Conservation (phyloP, 768 basidiomycete genomes). For the Gyrodon lividus region DNA sequence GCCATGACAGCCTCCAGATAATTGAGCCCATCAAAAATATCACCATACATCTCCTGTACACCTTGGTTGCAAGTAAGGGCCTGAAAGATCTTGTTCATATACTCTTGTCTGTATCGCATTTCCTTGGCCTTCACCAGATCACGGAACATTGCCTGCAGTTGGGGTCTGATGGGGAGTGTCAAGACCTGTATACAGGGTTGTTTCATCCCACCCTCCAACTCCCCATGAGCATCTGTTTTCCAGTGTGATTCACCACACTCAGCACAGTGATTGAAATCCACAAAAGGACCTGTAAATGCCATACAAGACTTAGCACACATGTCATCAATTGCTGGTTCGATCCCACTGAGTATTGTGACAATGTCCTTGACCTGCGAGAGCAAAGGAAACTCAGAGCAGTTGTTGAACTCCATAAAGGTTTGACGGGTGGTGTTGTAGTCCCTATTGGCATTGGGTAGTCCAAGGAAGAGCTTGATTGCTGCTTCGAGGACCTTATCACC, state of each 20-base stretch:
- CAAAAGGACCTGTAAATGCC: slow-evolving; percentile 23
- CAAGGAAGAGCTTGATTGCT: neutral
- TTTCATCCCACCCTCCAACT: slow-evolving; percentile 13
- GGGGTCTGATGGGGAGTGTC: neutral
- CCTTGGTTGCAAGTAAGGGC: neutral
- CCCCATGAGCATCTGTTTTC: too few species aligned
- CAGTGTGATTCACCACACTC: slow-evolving; percentile 20
- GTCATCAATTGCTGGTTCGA: slow-evolving; percentile 12
- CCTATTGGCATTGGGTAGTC: neutral
- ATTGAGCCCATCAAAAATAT: neutral
- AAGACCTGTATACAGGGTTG: neutral
- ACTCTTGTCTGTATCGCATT: too few species aligned
- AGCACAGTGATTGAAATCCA: slow-evolving; percentile 8
- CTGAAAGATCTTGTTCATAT: neutral
- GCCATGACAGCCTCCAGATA: neutral
- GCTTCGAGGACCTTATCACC: neutral
- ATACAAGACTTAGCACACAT: slow-evolving; percentile 27
- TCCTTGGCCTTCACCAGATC: neutral
- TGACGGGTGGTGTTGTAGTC: neutral
- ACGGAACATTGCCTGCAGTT: neutral
- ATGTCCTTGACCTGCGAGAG: neutral
- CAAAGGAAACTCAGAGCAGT: neutral
- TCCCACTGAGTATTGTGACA: neutral
- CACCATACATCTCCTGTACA: neutral
- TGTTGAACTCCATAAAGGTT: neutral